These are phyloP conservation scores for Crithidia fasciculata DNA, from an alignment of 208 protist species.

Conservation along the genomic window DNA sequence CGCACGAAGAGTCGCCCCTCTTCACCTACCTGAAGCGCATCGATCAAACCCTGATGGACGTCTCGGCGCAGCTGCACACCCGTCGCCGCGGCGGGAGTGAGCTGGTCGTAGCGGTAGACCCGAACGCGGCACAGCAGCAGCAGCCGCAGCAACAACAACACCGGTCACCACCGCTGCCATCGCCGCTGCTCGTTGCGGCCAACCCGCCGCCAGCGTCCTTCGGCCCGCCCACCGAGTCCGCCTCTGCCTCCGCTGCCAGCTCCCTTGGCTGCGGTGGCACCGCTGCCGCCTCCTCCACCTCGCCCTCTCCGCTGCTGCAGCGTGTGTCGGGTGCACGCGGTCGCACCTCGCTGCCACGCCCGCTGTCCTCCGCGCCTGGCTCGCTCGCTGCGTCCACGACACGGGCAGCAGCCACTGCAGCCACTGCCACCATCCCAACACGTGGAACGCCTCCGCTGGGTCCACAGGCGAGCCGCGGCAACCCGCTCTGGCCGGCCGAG, in stretches of 20 bases:
- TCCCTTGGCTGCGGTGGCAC: too few species aligned
- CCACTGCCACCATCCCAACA: neutral
- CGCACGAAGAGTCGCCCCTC: constrained; percentile 19
- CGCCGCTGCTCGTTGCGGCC: too few species aligned
- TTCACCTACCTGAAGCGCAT: constrained; percentile 26
- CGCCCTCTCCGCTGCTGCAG: neutral
- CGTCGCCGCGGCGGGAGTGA: neutral
- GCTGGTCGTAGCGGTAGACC: too few species aligned
- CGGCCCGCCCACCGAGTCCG: too few species aligned
- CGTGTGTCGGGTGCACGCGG: neutral
- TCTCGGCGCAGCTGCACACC: constrained; percentile 17
- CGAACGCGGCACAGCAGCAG: neutral
- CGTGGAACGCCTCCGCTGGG: constrained; percentile 5
- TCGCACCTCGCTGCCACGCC: constrained; percentile 9
- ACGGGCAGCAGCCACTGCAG: too few species aligned
- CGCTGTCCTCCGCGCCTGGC: neutral
- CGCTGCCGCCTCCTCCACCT: neutral
- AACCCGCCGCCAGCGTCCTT: too few species aligned
- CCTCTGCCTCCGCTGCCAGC: too few species aligned
- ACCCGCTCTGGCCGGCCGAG: constrained; percentile 23
- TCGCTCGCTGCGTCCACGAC: neutral
- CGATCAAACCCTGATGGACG: constrained; percentile 23
- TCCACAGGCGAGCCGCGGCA: constrained; percentile 13
- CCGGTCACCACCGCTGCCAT: too few species aligned
- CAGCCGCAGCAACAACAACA: neutral